phyloP scores from a whole-genome alignment of 192 early-diverging fungal species.

The Umbelopsis sp. region DNA sequence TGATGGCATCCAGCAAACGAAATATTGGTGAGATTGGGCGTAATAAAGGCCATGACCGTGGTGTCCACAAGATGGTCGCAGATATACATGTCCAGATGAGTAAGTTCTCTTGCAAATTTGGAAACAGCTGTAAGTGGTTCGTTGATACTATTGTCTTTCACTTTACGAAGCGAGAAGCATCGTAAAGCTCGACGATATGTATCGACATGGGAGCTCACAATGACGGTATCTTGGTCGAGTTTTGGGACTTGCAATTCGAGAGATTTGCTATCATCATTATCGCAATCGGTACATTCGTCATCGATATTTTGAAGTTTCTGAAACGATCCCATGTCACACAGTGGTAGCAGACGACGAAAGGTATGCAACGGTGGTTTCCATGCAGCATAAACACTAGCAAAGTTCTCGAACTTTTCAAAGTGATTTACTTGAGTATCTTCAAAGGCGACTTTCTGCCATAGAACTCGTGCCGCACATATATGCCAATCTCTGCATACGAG shows the following conservation, averaged over 20 bases:
- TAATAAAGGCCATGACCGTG: slow-evolving; percentile 40
- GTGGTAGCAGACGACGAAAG: neutral
- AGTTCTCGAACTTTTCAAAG: slow-evolving; percentile 21
- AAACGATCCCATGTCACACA: neutral
- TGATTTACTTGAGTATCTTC: slow-evolving; percentile 28
- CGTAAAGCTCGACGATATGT: slow-evolving; percentile 22
- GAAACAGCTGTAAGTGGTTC: slow-evolving; percentile 25
- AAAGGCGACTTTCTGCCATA: slow-evolving; percentile 37
- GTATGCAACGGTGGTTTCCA: slow-evolving; percentile 6
- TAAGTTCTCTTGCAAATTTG: slow-evolving; percentile 27
- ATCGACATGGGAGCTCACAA: neutral
- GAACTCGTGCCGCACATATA: slow-evolving; percentile 22
- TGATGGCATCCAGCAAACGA: slow-evolving; percentile 49
- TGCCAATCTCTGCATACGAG: slow-evolving; percentile 38
- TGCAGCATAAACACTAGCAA: neutral
- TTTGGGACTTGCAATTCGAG: neutral
- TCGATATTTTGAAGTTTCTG: neutral
- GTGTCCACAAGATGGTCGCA: slow-evolving; percentile 45
- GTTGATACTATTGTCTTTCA: slow-evolving; percentile 40
- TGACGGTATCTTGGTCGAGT: neutral
- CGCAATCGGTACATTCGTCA: neutral
- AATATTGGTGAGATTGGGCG: slow-evolving; percentile 37
- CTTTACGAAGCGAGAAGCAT: slow-evolving; percentile 25
- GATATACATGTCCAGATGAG: slow-evolving; percentile 53
- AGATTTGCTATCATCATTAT: neutral